These are phyloP conservation scores for Aspergillus fructus DNA, from an alignment of 2,329 filamentous ascomycete genomes.

Conservation along the genomic window DNA sequence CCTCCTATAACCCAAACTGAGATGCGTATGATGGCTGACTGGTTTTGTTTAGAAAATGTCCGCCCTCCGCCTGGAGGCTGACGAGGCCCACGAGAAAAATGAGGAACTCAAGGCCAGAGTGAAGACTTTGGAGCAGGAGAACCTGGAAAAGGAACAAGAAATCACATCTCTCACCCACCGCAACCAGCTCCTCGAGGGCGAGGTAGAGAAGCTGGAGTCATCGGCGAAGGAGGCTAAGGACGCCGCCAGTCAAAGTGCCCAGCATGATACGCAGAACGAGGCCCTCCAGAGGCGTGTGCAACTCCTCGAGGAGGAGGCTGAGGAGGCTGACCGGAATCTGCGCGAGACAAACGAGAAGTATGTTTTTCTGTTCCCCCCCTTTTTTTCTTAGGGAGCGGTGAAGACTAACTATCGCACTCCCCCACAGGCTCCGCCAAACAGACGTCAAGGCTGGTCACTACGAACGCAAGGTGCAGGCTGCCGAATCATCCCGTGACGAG, in stretches of 20 bases:
- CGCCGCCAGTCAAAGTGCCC: slow-evolving; percentile 74
- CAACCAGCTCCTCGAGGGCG: slow-evolving; percentile 83
- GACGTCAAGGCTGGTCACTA: slow-evolving; percentile 99
- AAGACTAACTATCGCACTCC: slow-evolving; percentile 18
- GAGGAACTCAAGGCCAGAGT: slow-evolving; percentile 86
- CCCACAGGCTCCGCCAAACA: slow-evolving; percentile 85
- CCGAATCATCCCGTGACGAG: slow-evolving; percentile 86
- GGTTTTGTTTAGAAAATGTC: slow-evolving; percentile 74
- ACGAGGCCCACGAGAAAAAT: slow-evolving; percentile 75
- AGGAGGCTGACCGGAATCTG: slow-evolving; percentile 93
- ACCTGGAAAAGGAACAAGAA: slow-evolving; percentile 94
- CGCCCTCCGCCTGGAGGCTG: slow-evolving; percentile 88
- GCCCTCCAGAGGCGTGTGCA: slow-evolving; percentile 87
- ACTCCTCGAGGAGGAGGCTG: slow-evolving; percentile 95
- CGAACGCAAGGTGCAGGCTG: slow-evolving; percentile 97
- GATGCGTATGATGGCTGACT: slow-evolving; percentile 16
- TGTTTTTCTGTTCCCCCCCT: slow-evolving; percentile 36
- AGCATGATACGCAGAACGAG: slow-evolving; percentile 88
- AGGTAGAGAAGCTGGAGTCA: slow-evolving; percentile 89
- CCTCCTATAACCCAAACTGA: slow-evolving; percentile 1
- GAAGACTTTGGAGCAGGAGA: slow-evolving; percentile 92
- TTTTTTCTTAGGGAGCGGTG: background rate
- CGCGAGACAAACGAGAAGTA: slow-evolving; percentile 99
- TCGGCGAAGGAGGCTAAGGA: slow-evolving; percentile 85
- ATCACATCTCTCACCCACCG: slow-evolving; percentile 96